Conservation (phyloP, 2,329 filamentous ascomycete species). For the Colletotrichum sp. region DNA sequence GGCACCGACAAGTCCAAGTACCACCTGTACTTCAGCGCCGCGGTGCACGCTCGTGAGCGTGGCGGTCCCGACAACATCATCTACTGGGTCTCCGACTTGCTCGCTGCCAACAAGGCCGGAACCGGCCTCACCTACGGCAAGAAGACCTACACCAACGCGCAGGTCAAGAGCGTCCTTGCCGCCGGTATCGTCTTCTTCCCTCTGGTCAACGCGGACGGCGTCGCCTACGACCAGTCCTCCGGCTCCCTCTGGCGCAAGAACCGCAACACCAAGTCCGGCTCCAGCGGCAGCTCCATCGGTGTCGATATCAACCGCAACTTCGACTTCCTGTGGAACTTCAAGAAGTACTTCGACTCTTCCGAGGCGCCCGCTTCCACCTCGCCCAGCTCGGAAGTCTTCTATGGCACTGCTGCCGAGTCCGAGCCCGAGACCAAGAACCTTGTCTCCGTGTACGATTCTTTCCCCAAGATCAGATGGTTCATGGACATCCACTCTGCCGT, state of each 20-base stretch:
- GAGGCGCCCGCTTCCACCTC: slow-evolving; percentile 38
- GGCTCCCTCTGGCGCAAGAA: slow-evolving; percentile 62
- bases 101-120: slow-evolving; percentile 54
- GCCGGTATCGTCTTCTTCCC: slow-evolving; percentile 59
- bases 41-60: slow-evolving; percentile 62
- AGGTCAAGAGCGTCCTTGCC: slow-evolving; percentile 56
- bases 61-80: slow-evolving; percentile 60
- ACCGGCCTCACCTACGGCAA: slow-evolving; percentile 56
- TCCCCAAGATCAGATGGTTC: slow-evolving; percentile 52
- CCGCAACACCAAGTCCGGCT: slow-evolving; percentile 40
- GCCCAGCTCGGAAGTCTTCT: slow-evolving; percentile 45
- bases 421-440: slow-evolving; percentile 55
- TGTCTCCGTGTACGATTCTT: slow-evolving; percentile 51
- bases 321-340: slow-evolving; percentile 62
- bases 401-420: slow-evolving; percentile 49
- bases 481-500: slow-evolving; percentile 55
- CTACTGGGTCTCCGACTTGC: slow-evolving; percentile 62
- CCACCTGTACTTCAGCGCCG: slow-evolving; percentile 57
- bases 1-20: slow-evolving; percentile 31
- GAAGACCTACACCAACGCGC: slow-evolving; percentile 53
- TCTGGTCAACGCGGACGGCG: slow-evolving; percentile 59
- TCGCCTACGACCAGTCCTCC: slow-evolving; percentile 54
- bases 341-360: slow-evolving; percentile 41
- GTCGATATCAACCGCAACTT: slow-evolving; percentile 64
- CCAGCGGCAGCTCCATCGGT: slow-evolving; percentile 35